A percentile compares a stretch with the other conserved stretches of the same genome.
These are phyloP conservation scores for Yamagishiella unicocca DNA, from an alignment of 139 green algal species.

Conservation along the genomic window DNA sequence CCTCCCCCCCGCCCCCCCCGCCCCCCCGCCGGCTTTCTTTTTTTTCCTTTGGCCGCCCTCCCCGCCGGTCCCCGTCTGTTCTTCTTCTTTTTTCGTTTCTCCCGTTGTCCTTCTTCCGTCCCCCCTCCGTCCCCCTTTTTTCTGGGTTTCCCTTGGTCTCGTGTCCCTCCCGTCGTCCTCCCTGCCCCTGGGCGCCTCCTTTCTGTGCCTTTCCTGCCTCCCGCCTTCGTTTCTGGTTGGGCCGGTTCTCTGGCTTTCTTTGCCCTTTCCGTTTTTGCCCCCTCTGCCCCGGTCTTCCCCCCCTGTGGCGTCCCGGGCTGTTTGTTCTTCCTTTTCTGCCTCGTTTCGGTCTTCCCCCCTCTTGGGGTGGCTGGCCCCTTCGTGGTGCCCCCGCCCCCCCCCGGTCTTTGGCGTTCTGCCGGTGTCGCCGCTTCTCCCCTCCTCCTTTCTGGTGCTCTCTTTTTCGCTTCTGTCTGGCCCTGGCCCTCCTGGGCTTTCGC, in stretches of 20 bases:
- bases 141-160: neutral
- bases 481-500: neutral
- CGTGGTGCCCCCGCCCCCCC: neutral
- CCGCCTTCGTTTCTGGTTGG: neutral
- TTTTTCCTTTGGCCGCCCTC: neutral
- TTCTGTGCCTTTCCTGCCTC: neutral
- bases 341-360: neutral
- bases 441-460: neutral
- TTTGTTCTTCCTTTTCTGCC: neutral
- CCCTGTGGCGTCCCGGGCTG: neutral
- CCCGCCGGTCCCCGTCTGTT: neutral
- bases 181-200: neutral
- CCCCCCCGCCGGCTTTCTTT: neutral
- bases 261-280: neutral
- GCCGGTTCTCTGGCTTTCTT: neutral
- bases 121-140: neutral
- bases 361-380: neutral
- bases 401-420: neutral
- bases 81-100: neutral
- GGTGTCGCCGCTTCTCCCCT: neutral
- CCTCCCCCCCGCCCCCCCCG: no score
- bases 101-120: neutral
- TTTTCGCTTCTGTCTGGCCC: neutral
- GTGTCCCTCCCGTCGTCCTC: neutral
- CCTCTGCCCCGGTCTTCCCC: neutral